Evolutionary conservation across 495 filamentous ascomycete species (phyloP).

Genomic region (Aspergillus steynii): DNA sequence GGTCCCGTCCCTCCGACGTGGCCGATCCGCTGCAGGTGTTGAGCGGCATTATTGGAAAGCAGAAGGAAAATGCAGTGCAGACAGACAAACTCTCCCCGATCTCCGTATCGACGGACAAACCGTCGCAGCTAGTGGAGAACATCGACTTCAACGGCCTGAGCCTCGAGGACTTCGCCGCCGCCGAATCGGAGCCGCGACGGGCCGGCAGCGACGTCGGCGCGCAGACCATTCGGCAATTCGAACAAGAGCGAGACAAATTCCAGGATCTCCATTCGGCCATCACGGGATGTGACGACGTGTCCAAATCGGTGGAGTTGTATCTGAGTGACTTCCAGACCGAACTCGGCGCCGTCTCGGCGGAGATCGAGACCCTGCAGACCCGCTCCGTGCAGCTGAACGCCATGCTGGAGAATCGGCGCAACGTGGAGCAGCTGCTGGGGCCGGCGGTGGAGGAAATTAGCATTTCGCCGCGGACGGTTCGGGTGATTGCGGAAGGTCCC

Average conservation of each 20-base stretch:
- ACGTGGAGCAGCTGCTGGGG: conserved; percentile 84
- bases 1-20: conserved; percentile 50
- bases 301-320: conserved; percentile 89
- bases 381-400: conserved; percentile 81
- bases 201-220: conserved; percentile 51
- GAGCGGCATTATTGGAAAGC: conserved; percentile 65
- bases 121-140: conserved; percentile 53
- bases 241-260: conserved; percentile 83
- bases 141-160: conserved; percentile 78
- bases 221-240: conserved; percentile 79
- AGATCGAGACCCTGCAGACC: conserved; percentile 90
- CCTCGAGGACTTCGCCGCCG: conserved; percentile 67
- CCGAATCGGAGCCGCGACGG: conserved; percentile 37
- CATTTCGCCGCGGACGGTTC: conserved; percentile 77
- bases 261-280: conserved; percentile 91
- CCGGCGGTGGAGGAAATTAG: conserved; percentile 91
- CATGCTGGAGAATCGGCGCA: conserved; percentile 84
- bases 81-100: conserved; percentile 6
- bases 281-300: conserved; percentile 84
- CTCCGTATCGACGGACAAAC: conserved; percentile 27
- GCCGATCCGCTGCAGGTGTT: conserved; percentile 75
- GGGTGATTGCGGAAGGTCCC: conserved; percentile 79
- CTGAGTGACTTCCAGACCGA: conserved; percentile 90
- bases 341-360: conserved; percentile 83
- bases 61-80: conserved; percentile 22